Evolutionary conservation across 768 basidiomycete genomes (phyloP), one percentile per base, ranked within the genome.

Genomic region (Boletus speciosus): DNA sequence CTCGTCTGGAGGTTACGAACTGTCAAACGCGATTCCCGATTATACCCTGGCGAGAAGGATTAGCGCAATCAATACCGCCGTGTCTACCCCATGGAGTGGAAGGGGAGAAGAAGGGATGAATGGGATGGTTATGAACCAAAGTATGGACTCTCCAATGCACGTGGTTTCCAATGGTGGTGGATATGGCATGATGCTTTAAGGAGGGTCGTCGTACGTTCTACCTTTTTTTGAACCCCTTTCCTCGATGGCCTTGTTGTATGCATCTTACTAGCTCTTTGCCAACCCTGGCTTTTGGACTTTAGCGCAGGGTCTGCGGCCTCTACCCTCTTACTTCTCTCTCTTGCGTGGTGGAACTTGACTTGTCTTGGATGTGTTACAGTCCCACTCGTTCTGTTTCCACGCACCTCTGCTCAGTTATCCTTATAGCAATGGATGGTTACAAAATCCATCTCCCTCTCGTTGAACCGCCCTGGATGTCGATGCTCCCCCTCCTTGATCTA

Each of bases 101-200:
- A 61, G 64, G 51, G 58, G 53, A 29, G 59, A 69, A 9, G 68
- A 72, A 12, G 66, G 63, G 49, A 68, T 71, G 61, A 69, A 66
- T 45, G 64, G 59, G 52, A 68, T 75, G 69, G 59, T 63, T 39
- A 69, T 70, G 66, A 73, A 71, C 54, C 68, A 68, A 50, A 62
- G 64, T 35, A 66, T 74, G 59, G 61, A 64, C 44, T 59, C 65
- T 21, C 67, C 76, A 10, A 74, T 78, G 56, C 73, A 71, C 44
- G 67, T 75, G 32, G 71, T 73, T 45, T 65, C 74, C 50, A 74
- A 71, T 55, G 62, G 57, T 49, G 68, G 67, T 39, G 74, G 69
- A 53, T 77, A 74, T 66, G 66, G 68, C 32, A 62, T 73, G 54
- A 75, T 78, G 71, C 60, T 78, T 59, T 71, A 55, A 69, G 35